phyloP scores from a whole-genome alignment of 768 basidiomycete genomes.

The Mycena rosella region DNA sequence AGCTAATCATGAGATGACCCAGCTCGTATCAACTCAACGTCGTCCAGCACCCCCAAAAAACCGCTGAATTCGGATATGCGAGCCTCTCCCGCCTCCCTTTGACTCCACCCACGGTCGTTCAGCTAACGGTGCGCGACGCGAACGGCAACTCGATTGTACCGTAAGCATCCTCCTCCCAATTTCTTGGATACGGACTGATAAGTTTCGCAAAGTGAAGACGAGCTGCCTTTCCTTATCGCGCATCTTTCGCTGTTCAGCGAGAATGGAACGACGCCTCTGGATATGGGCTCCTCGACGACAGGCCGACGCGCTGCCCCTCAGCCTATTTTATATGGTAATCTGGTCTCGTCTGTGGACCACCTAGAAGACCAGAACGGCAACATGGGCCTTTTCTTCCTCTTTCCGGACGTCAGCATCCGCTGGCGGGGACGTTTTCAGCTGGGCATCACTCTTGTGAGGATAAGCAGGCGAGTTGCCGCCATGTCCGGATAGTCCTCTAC shows the following conservation, averaged over 20 bases:
- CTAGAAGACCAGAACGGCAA: conserved; percentile 86
- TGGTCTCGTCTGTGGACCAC: conserved; percentile 86
- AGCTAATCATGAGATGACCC: neutral
- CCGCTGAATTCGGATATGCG: conserved; percentile 84
- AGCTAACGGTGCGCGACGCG: conserved; percentile 79
- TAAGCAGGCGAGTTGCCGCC: conserved; percentile 73
- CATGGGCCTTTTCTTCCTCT: conserved; percentile 88
- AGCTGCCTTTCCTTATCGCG: conserved; percentile 89
- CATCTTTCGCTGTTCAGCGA: conserved; percentile 82
- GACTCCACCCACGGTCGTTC: conserved; percentile 87
- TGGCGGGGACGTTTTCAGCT: conserved; percentile 83
- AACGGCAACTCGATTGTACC: conserved; percentile 80
- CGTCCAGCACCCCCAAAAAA: conserved; percentile 85
- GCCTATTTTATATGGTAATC: conserved; percentile 84
- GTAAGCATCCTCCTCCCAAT: conserved; percentile 63
- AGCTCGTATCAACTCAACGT: conserved; percentile 85
- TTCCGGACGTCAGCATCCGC: conserved; percentile 91
- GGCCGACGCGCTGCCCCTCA: conserved; percentile 57
- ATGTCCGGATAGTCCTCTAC: conserved; percentile 32
- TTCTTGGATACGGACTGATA: conserved; percentile 15
- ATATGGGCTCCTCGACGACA: conserved; percentile 72
- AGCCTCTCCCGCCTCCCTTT: conserved; percentile 85
- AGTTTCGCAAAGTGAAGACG: conserved; percentile 72
- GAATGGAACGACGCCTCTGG: conserved; percentile 73
- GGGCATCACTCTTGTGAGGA: conserved; percentile 77